Conservation (phyloP, 2,329 filamentous ascomycete genomes). For the Nectriaceae sp. region DNA sequence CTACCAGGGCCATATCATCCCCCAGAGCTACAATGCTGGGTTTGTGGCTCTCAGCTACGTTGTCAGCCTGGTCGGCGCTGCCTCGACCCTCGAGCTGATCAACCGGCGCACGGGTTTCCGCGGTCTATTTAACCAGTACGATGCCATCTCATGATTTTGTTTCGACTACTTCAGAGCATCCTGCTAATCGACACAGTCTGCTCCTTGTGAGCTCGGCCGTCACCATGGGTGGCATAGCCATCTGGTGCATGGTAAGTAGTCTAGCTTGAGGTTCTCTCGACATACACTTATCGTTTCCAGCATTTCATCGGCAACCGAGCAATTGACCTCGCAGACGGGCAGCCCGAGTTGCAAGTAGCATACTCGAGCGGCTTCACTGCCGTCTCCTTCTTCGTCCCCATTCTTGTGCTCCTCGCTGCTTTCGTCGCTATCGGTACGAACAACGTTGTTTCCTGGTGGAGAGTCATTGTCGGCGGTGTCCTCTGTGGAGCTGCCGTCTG, state of each 20-base stretch:
- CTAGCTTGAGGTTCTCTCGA: background rate
- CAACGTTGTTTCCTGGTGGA: conserved; percentile 57
- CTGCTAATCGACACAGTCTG: conserved; percentile 44
- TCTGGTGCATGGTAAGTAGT: conserved; percentile 66
- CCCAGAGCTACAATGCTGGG: conserved; percentile 54
- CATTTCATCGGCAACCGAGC: conserved; percentile 74
- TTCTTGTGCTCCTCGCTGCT: conserved; percentile 71
- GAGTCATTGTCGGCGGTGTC: conserved; percentile 63
- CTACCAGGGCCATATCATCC: conserved; percentile 49
- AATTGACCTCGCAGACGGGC: conserved; percentile 67
- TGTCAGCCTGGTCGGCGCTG: conserved; percentile 75
- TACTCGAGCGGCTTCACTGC: conserved; percentile 74
- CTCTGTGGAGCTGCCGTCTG: conserved; percentile 76
- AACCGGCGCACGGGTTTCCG: conserved; percentile 72
- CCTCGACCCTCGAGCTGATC: conserved; percentile 79
- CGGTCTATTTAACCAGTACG: conserved; percentile 70
- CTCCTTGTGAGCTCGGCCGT: conserved; percentile 65
- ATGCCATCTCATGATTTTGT: conserved; percentile 4
- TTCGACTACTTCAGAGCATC: background rate
- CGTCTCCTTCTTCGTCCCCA: conserved; percentile 78
- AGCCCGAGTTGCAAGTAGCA: conserved; percentile 65
- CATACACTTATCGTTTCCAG: conserved; percentile 13
- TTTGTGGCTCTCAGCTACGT: conserved; percentile 74
- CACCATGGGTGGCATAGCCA: conserved; percentile 73
- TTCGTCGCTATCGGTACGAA: conserved; percentile 69